phyloP scores from a whole-genome alignment of 164 flowering plant genomes.

The Vitis amurensis region DNA sequence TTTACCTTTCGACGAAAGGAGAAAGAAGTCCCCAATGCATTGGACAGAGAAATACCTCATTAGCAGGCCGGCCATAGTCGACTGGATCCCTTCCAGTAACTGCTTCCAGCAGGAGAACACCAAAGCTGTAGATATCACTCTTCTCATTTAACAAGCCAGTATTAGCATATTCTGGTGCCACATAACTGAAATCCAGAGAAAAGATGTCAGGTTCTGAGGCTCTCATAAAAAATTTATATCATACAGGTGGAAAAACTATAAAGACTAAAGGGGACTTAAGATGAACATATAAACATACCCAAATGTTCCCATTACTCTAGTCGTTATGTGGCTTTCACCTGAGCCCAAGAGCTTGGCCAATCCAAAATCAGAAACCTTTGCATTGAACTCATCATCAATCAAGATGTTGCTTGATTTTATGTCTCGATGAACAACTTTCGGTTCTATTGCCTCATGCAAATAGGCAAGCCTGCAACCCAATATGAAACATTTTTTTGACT shows the following conservation, averaged over 20 bases:
- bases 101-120: conserved; percentile 72
- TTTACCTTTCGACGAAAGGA: background rate
- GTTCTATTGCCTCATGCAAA: conserved; percentile 80
- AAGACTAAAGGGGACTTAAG: background rate
- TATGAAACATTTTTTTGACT: background rate
- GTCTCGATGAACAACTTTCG: conserved; percentile 75
- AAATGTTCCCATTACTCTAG: conserved; percentile 84
- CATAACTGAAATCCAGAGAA: conserved; percentile 48
- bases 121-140: conserved; percentile 79
- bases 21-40: too few species aligned
- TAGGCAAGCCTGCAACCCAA: conserved; percentile 63
- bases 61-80: conserved; percentile 63
- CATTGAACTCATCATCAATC: conserved; percentile 66
- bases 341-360: conserved; percentile 72
- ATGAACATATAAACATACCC: conserved; percentile 41
- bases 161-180: conserved; percentile 85
- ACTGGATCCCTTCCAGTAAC: conserved; percentile 79
- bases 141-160: conserved; percentile 75
- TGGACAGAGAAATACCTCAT: conserved; percentile 48
- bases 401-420: conserved; percentile 77
- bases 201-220: background rate
- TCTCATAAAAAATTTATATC: background rate
- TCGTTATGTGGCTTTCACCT: conserved; percentile 77
- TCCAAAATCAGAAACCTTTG: conserved; percentile 79
- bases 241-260: background rate